These are phyloP conservation scores for Chaetomium strumarium DNA, from an alignment of 2,329 filamentous ascomycete species.

Conservation along the genomic window DNA sequence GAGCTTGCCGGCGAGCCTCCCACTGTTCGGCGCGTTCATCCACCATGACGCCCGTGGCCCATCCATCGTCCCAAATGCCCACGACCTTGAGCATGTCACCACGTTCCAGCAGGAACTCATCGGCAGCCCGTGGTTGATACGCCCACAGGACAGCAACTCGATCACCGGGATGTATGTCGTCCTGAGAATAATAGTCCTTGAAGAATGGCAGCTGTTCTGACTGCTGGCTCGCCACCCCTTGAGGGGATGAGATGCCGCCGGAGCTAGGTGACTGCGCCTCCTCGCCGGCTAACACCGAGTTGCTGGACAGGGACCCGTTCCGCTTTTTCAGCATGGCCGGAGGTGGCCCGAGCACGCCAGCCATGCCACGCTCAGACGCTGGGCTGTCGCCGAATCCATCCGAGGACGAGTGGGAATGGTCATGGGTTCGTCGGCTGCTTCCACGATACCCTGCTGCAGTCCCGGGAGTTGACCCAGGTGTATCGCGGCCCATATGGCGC, in stretches of 20 bases:
- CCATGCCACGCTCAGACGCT: slow-evolving; percentile 54
- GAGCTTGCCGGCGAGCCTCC: slow-evolving; percentile 67
- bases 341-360: slow-evolving; percentile 52
- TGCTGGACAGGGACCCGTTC: slow-evolving; percentile 84
- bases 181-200: slow-evolving; percentile 97
- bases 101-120: slow-evolving; percentile 88
- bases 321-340: slow-evolving; percentile 61
- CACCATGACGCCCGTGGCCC: slow-evolving; percentile 87
- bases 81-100: slow-evolving; percentile 98
- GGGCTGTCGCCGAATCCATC: slow-evolving; percentile 68
- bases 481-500: slow-evolving; percentile 40
- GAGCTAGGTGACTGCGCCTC: slow-evolving; percentile 70
- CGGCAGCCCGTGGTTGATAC: slow-evolving; percentile 86
- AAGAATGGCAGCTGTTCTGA: slow-evolving; percentile 95
- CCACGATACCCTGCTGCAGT: slow-evolving; percentile 44
- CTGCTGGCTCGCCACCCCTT: slow-evolving; percentile 77
- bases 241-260: slow-evolving; percentile 75
- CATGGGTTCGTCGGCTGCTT: slow-evolving; percentile 42
- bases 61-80: slow-evolving; percentile 98
- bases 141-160: slow-evolving; percentile 91
- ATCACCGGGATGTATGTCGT: slow-evolving; percentile 89
- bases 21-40: slow-evolving; percentile 83
- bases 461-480: slow-evolving; percentile 41
- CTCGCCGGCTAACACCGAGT: slow-evolving; percentile 65
- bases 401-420: slow-evolving; percentile 63